Conservation (phyloP, 768 basidiomycete genomes). For the Gelatoporia subvermispora region DNA sequence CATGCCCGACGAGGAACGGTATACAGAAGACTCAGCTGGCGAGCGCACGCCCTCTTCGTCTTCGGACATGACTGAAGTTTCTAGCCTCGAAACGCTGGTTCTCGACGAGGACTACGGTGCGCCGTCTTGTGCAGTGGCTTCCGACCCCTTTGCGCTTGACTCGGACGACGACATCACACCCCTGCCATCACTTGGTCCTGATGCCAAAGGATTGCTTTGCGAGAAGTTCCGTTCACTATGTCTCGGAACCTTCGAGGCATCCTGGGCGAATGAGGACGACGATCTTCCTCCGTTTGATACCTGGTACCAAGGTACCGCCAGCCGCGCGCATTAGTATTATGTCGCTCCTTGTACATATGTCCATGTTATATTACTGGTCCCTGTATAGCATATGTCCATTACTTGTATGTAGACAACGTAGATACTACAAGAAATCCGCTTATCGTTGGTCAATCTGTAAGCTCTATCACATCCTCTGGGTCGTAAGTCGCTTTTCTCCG, state of each 20-base stretch:
- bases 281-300: constrained; percentile 20
- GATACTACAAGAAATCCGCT: too few relatives aligned
- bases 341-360: too few relatives aligned
- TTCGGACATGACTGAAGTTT: background rate
- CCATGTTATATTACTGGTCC: too few relatives aligned
- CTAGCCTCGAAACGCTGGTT: background rate
- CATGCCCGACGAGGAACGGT: background rate
- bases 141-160: background rate
- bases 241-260: background rate
- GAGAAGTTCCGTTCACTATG: background rate
- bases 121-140: background rate
- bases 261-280: constrained; percentile 13
- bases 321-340: constrained; percentile 4
- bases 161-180: background rate
- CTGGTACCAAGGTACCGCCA: constrained; percentile 18
- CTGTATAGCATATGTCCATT: too few relatives aligned
- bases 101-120: background rate
- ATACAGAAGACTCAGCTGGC: background rate
- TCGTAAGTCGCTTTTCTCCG: too few relatives aligned
- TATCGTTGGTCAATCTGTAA: too few relatives aligned
- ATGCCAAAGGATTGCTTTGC: background rate
- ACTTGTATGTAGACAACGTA: too few relatives aligned
- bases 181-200: background rate
- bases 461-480: too few relatives aligned
- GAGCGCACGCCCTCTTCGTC: background rate